phyloP scores from a whole-genome alignment of 768 basidiomycete genomes.

The Trametes gibbosa region DNA sequence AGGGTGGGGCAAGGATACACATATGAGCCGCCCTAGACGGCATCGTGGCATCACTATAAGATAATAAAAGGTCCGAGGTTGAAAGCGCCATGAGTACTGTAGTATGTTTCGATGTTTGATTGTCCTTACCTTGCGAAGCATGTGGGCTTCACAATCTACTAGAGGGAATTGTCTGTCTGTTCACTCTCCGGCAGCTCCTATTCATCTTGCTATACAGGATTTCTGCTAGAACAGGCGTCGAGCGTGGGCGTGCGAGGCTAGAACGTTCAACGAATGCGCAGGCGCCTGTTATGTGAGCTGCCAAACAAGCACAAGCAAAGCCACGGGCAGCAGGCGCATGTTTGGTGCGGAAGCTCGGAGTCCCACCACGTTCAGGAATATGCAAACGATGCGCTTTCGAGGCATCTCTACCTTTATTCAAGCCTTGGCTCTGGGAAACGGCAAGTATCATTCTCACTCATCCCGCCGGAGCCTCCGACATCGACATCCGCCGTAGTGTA shows the following conservation, averaged over 20 bases:
- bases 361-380: conserved; percentile 1
- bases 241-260: neutral
- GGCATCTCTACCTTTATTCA: neutral
- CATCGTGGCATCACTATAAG: neutral
- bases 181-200: neutral
- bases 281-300: neutral
- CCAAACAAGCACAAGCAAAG: neutral
- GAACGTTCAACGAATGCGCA: neutral
- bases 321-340: neutral
- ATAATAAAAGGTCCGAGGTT: neutral
- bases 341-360: neutral
- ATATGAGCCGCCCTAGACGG: neutral
- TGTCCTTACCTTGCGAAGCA: too few species aligned
- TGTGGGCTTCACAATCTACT: too few species aligned
- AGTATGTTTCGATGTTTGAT: too few species aligned
- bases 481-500: neutral
- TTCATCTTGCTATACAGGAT: neutral
- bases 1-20: neutral
- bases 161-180: too few species aligned
- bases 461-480: neutral
- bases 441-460: neutral
- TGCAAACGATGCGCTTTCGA: neutral
- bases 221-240: neutral
- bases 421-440: neutral
- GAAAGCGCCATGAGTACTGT: too few species aligned